These are phyloP conservation scores for Ogataea chonburiensis DNA, from an alignment of 805 yeast genomes.

Conservation along the genomic window DNA sequence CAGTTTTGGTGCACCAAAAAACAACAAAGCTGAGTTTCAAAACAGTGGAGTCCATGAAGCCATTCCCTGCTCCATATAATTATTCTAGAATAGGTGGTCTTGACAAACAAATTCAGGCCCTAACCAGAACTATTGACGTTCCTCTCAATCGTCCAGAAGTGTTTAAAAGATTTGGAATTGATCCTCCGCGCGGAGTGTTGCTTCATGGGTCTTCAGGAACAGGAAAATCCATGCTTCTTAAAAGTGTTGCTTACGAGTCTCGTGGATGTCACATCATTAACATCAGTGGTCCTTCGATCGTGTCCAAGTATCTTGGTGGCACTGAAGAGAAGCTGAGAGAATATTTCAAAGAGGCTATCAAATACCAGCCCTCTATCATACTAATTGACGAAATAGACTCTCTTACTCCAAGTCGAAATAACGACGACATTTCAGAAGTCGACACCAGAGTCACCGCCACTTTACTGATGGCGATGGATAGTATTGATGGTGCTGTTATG, in stretches of 20 bases:
- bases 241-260: slow-evolving; percentile 75
- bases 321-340: slow-evolving; percentile 84
- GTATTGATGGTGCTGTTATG: slow-evolving; percentile 61
- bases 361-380: slow-evolving; percentile 83
- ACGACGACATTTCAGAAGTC: slow-evolving; percentile 86
- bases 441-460: slow-evolving; percentile 92
- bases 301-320: slow-evolving; percentile 91
- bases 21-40: slow-evolving; percentile 36
- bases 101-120: slow-evolving; percentile 52
- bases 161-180: slow-evolving; percentile 80
- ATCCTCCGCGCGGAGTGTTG: slow-evolving; percentile 89
- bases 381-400: slow-evolving; percentile 95
- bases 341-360: slow-evolving; percentile 78
- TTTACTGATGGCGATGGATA: slow-evolving; percentile 76
- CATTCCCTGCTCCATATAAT: slow-evolving; percentile 38
- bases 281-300: slow-evolving; percentile 88
- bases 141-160: slow-evolving; percentile 78
- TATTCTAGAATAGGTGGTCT: slow-evolving; percentile 72
- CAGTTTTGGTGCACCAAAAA: slow-evolving; percentile 29
- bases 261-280: slow-evolving; percentile 77
- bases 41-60: slow-evolving; percentile 37
- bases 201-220: slow-evolving; percentile 98
- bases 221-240: slow-evolving; percentile 86
- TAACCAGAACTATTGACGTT: slow-evolving; percentile 69
- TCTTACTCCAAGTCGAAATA: slow-evolving; percentile 77